Percentiles rank a stretch among this genome's conserved stretches.
phyloP scores from a whole-genome alignment of 805 yeast genomes.

The Cyberlindnera veronae region DNA sequence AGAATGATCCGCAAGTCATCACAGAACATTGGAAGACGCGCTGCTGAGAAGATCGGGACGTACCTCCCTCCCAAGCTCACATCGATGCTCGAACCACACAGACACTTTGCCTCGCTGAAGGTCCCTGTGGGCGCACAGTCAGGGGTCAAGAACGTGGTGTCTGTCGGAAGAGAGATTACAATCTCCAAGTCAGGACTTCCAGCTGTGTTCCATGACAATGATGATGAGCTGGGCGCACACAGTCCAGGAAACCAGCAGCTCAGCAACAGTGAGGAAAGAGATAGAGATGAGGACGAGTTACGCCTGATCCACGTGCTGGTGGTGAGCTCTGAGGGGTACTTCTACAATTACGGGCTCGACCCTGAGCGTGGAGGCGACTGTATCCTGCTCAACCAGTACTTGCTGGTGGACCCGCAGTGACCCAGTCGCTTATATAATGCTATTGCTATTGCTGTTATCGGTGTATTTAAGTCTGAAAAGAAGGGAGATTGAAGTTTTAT shows the following conservation, averaged over 20 bases:
- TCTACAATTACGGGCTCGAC: slow-evolving; percentile 76
- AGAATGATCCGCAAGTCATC: slow-evolving; percentile 74
- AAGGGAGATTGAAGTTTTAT: no score
- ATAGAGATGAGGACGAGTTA: slow-evolving; percentile 28
- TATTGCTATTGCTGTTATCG: no score
- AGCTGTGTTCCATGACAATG: slow-evolving; percentile 17
- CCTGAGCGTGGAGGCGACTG: slow-evolving; percentile 94
- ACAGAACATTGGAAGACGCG: slow-evolving; percentile 70
- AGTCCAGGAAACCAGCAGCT: background rate
- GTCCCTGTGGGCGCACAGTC: slow-evolving; percentile 58
- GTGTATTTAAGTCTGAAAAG: no score
- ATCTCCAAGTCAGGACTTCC: slow-evolving; percentile 25
- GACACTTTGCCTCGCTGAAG: slow-evolving; percentile 89
- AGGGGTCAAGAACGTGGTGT: slow-evolving; percentile 45
- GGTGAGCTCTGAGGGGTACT: slow-evolving; percentile 77
- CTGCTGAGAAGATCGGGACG: slow-evolving; percentile 88
- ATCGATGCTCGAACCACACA: slow-evolving; percentile 80
- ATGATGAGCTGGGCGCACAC: background rate
- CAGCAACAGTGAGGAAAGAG: background rate
- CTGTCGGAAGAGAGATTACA: slow-evolving; percentile 37
- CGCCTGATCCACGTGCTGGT: slow-evolving; percentile 52
- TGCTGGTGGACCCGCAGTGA: slow-evolving; percentile 33
- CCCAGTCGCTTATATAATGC: no score
- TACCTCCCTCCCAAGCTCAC: slow-evolving; percentile 76
- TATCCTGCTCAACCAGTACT: slow-evolving; percentile 67